These are phyloP conservation scores for Yamadazyma pseudoaaseri DNA, from an alignment of 1,139 yeast species.

Conservation along the genomic window DNA sequence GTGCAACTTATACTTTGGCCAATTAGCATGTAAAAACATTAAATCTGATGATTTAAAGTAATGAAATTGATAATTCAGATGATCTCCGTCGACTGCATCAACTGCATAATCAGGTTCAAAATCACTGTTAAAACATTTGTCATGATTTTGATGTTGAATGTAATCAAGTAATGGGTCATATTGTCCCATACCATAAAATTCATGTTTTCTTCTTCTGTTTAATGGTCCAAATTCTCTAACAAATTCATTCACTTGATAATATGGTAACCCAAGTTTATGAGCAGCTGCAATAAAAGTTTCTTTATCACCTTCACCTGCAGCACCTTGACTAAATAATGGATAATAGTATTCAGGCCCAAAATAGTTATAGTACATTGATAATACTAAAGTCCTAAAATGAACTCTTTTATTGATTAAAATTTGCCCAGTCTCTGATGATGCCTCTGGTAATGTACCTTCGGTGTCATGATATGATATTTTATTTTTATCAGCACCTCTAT, in stretches of 20 bases:
- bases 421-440: constrained; percentile 63
- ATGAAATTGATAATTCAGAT: constrained; percentile 30
- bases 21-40: constrained; percentile 38
- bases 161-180: constrained; percentile 37
- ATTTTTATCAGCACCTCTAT: constrained; percentile 21
- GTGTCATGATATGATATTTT: constrained; percentile 44
- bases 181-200: constrained; percentile 38
- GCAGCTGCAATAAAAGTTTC: constrained; percentile 66
- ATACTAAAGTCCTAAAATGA: constrained; percentile 49
- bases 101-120: constrained; percentile 23
- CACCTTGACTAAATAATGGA: constrained; percentile 35
- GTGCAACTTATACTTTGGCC: constrained; percentile 32
- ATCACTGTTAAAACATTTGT: constrained; percentile 10
- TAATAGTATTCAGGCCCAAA: constrained; percentile 40
- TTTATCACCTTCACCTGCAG: constrained; percentile 44
- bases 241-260: constrained; percentile 52
- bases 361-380: constrained; percentile 55
- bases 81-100: constrained; percentile 19
- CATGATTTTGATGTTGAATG: constrained; percentile 19
- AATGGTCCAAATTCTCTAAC: constrained; percentile 37
- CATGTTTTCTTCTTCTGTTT: constrained; percentile 21
- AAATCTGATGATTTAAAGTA: constrained; percentile 27
- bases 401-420: constrained; percentile 48
- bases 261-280: constrained; percentile 46
- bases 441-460: constrained; percentile 57